Evolutionary conservation across 805 yeast genomes (phyloP).

Genomic region (Komagataella mondaviorum): DNA sequence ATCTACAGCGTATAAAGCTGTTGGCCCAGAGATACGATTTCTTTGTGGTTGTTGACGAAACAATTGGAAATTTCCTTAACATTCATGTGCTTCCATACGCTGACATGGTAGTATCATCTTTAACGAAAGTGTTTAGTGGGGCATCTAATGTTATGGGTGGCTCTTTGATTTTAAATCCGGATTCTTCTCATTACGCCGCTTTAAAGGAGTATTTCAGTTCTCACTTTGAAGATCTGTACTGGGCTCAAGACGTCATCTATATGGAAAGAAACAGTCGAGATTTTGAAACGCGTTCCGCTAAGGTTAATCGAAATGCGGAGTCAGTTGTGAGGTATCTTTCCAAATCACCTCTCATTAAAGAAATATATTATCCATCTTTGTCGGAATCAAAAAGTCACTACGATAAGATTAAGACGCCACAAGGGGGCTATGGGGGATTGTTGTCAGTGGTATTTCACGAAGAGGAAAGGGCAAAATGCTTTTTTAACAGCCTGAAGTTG

Average conservation of each 20-base stretch:
- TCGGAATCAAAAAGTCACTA: conserved; percentile 45
- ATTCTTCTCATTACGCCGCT: conserved; percentile 30
- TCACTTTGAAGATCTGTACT: conserved; percentile 60
- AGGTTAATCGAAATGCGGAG: conserved; percentile 42
- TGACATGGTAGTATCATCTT: conserved; percentile 78
- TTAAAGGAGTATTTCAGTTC: conserved; percentile 38
- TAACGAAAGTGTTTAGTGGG: conserved; percentile 88
- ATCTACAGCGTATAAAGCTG: conserved; percentile 47
- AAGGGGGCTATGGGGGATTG: conserved; percentile 85
- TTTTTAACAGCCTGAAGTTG: conserved; percentile 54
- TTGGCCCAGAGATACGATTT: conserved; percentile 62
- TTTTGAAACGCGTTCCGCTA: conserved; percentile 48
- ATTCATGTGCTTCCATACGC: conserved; percentile 68
- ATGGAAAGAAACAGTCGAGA: conserved; percentile 91
- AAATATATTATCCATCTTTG: conserved; percentile 61
- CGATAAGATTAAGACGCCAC: conserved; percentile 50
- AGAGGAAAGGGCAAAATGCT: conserved; percentile 51
- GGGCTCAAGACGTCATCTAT: conserved; percentile 92
- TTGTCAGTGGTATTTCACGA: conserved; percentile 60
- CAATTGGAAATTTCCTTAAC: conserved; percentile 84
- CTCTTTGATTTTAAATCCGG: conserved; percentile 64
- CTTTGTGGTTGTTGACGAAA: conserved; percentile 82
- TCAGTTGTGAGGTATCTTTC: conserved; percentile 40
- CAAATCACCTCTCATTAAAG: conserved; percentile 38
- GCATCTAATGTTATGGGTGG: conserved; percentile 97